Evolutionary conservation across 345 rosid species (phyloP), one percentile per base, ranked within the genome.

Genomic region (Fremontodendron californicum): DNA sequence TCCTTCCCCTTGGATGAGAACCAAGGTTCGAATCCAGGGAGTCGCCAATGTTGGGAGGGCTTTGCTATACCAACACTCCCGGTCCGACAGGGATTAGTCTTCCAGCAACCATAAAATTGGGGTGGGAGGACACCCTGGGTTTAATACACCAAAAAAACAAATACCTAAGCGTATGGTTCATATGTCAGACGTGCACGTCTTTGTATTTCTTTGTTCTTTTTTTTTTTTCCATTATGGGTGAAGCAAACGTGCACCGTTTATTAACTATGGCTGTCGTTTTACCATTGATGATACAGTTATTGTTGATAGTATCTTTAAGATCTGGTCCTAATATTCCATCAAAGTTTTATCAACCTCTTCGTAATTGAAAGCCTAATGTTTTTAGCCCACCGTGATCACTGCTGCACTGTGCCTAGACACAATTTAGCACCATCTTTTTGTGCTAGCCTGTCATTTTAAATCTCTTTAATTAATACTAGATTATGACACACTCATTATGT

Each of bases 131-230:
- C n/a, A n/a, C n/a, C n/a, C n/a, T n/a, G n/a, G n/a, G n/a, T n/a
- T n/a, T n/a, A n/a, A n/a, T n/a, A n/a, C n/a, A n/a, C n/a, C n/a
- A n/a, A n/a, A n/a, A n/a, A n/a, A n/a, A n/a, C n/a, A n/a, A 40
- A 39, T 48, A 7, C 23, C 70, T n/a, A 82, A 67, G 71, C 75
- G 88, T 82, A 78, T 84, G 82, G 78, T 79, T 55, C 33, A 16
- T 15, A 51, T 77, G 88, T 83, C 87, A 82, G 87, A 51, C 71
- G 83, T 81, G 82, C 85, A 81, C 89, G 85, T 78, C 86, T 75
- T 80, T n/a, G 19, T 21, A 3, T 21, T 45, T n/a, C 16, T 42
- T 42, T 60, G 65, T 23, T 25, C 70, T 48, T 13, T 15, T 57
- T 73, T 33, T 55, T 5, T 54, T n/a, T n/a, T n/a, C n/a, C n/a